Conservation (phyloP, 768 basidiomycete species). For the Psilocybe sp. region DNA sequence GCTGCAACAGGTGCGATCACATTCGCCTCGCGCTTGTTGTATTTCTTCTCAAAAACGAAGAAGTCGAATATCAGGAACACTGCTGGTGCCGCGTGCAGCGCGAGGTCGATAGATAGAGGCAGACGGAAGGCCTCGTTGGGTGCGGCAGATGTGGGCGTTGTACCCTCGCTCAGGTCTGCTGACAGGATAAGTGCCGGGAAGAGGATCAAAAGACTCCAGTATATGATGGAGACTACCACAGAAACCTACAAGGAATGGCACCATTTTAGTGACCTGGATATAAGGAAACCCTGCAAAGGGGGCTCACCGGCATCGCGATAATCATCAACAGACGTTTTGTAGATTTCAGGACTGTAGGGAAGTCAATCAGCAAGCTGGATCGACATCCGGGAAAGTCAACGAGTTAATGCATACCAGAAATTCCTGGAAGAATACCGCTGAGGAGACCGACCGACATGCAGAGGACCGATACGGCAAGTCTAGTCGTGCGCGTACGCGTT, state of each 20-base stretch:
- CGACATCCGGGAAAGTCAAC: neutral
- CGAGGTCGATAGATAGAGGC: slow-evolving; percentile 56
- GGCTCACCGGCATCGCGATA: slow-evolving; percentile 61
- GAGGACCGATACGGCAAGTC: slow-evolving; percentile 33
- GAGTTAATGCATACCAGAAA: slow-evolving; percentile 21
- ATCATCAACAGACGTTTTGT: slow-evolving; percentile 60
- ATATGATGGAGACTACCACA: slow-evolving; percentile 47
- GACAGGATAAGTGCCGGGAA: slow-evolving; percentile 56
- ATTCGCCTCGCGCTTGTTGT: slow-evolving; percentile 26
- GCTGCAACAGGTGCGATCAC: slow-evolving; percentile 28
- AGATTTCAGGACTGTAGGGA: slow-evolving; percentile 31
- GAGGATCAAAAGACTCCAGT: slow-evolving; percentile 62
- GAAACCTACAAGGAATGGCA: slow-evolving; percentile 24
- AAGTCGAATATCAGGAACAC: slow-evolving; percentile 64
- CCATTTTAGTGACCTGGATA: neutral
- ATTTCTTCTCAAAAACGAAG: slow-evolving; percentile 60
- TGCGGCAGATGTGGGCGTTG: slow-evolving; percentile 24
- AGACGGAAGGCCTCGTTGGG: slow-evolving; percentile 30
- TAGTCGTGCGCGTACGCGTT: slow-evolving; percentile 10
- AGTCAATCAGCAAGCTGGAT: neutral
- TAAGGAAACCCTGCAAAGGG: neutral
- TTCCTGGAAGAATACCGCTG: slow-evolving; percentile 28
- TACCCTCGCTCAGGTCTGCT: slow-evolving; percentile 10
- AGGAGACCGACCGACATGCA: slow-evolving; percentile 34
- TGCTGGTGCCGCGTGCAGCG: slow-evolving; percentile 64